These are phyloP conservation scores for Glarea lozoyensis DNA, from an alignment of 495 filamentous ascomycete species.

Conservation along the genomic window DNA sequence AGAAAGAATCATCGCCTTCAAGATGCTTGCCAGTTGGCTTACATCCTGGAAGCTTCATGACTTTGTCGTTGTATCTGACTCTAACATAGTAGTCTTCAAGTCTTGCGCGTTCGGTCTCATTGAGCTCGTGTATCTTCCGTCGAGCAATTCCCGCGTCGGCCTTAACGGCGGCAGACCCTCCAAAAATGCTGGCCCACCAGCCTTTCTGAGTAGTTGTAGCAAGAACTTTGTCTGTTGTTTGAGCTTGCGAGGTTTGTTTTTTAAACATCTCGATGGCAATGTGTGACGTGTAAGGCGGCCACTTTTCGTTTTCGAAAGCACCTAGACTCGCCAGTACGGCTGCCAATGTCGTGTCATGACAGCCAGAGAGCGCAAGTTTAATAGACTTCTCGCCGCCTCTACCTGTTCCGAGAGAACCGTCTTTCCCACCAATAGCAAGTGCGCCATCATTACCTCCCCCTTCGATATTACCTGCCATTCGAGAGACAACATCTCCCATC, in stretches of 20 bases:
- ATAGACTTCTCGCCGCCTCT: constrained; percentile 45
- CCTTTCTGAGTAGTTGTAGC: constrained; percentile 16
- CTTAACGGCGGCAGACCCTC: constrained; percentile 1
- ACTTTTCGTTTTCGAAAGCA: constrained; percentile 59
- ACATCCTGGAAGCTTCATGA: constrained; percentile 76
- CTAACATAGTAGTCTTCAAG: constrained; percentile 79
- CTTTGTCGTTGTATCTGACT: constrained; percentile 82
- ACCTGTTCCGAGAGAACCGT: constrained; percentile 25
- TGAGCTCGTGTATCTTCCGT: constrained; percentile 38
- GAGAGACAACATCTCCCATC: constrained; percentile 64
- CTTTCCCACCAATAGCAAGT: constrained; percentile 36
- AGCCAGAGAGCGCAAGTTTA: constrained; percentile 71
- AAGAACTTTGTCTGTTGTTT: background rate
- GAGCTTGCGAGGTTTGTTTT: constrained; percentile 17
- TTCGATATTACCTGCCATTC: constrained; percentile 71
- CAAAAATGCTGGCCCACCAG: constrained; percentile 41
- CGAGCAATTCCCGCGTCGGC: constrained; percentile 38
- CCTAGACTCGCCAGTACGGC: constrained; percentile 71
- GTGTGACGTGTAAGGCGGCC: constrained; percentile 90
- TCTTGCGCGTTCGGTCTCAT: constrained; percentile 38
- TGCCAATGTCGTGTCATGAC: constrained; percentile 91
- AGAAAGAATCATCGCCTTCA: constrained; percentile 82
- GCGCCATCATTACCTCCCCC: constrained; percentile 47
- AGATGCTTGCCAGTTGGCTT: constrained; percentile 69
- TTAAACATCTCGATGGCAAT: constrained; percentile 87